These are phyloP conservation scores for Crucibulum cyathiforme DNA, from an alignment of 1,284 basidiomycete genomes.

Conservation along the genomic window DNA sequence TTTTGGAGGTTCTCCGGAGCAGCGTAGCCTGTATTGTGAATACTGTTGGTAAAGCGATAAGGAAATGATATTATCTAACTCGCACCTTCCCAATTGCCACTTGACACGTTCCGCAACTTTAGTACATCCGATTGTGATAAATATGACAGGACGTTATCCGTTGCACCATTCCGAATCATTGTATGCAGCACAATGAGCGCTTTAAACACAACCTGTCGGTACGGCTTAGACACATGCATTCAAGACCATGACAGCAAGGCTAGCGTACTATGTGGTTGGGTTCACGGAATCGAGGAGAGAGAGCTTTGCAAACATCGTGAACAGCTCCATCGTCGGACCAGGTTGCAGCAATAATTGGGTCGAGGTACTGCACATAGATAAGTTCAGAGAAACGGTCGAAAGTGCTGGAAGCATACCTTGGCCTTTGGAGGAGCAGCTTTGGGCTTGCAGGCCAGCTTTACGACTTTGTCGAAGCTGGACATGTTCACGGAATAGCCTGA, in stretches of 20 bases:
- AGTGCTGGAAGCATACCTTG: slow-evolving; percentile 62
- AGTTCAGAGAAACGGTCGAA: slow-evolving; percentile 1
- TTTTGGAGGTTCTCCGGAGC: slow-evolving; percentile 86
- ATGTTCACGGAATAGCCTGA: slow-evolving; percentile 42
- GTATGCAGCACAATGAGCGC: slow-evolving; percentile 94
- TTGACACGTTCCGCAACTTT: slow-evolving; percentile 77
- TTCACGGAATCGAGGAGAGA: slow-evolving; percentile 85
- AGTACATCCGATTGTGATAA: slow-evolving; percentile 83
- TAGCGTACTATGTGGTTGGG: slow-evolving; percentile 83
- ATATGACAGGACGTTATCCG: slow-evolving; percentile 88
- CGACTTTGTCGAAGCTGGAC: slow-evolving; percentile 85
- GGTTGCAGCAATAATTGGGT: slow-evolving; percentile 93
- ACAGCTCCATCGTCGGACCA: slow-evolving; percentile 92
- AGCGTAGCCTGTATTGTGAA: slow-evolving; percentile 66
- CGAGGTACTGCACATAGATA: slow-evolving; percentile 64
- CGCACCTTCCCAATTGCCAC: slow-evolving; percentile 83
- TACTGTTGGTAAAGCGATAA: slow-evolving; percentile 2
- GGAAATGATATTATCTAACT: slow-evolving; percentile 2
- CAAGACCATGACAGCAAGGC: slow-evolving; percentile 1
- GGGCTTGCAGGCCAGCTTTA: slow-evolving; percentile 93
- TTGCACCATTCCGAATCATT: slow-evolving; percentile 93
- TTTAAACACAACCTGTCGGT: slow-evolving; percentile 88
- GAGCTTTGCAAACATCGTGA: slow-evolving; percentile 89
- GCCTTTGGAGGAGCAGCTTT: slow-evolving; percentile 93
- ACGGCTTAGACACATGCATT: neutral